phyloP scores from a whole-genome alignment of 495 filamentous ascomycete species.

The Lasiosphaeria hispida region DNA sequence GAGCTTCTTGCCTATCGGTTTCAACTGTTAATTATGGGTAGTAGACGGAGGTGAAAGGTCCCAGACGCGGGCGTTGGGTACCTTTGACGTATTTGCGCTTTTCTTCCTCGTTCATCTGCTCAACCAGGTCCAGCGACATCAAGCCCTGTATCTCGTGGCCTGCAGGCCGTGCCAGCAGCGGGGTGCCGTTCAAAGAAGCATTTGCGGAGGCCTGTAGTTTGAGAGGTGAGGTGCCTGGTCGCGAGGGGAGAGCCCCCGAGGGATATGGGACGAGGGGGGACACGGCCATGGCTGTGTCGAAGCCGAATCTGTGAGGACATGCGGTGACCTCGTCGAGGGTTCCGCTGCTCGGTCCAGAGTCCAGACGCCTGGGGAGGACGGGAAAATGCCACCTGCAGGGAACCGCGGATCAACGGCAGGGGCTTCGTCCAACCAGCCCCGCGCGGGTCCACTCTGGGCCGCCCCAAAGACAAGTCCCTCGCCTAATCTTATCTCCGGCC shows the following conservation, averaged over 20 bases:
- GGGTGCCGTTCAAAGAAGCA: conserved; percentile 26
- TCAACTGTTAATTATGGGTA: too few species aligned
- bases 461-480: too few species aligned
- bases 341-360: too few species aligned
- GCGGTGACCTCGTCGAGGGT: too few species aligned
- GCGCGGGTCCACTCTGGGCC: too few species aligned
- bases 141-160: conserved; percentile 16
- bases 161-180: conserved; percentile 23
- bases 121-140: conserved; percentile 60
- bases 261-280: conserved; percentile 28
- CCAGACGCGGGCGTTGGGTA: conserved; percentile 29
- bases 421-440: too few species aligned
- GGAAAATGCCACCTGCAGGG: too few species aligned
- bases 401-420: too few species aligned
- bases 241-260: conserved; percentile 16
- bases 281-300: conserved; percentile 36
- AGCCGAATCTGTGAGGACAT: too few species aligned
- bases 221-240: conserved; percentile 18
- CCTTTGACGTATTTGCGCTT: conserved; percentile 88
- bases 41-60: neutral
- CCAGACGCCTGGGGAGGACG: neutral
- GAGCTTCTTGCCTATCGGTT: conserved; percentile 69
- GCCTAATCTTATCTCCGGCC: too few species aligned
- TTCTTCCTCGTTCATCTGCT: conserved; percentile 85
- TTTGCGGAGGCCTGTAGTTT: conserved; percentile 25